Evolutionary conservation across 257 asterid genomes (phyloP).

Genomic region (Nicotiana knightiana): DNA sequence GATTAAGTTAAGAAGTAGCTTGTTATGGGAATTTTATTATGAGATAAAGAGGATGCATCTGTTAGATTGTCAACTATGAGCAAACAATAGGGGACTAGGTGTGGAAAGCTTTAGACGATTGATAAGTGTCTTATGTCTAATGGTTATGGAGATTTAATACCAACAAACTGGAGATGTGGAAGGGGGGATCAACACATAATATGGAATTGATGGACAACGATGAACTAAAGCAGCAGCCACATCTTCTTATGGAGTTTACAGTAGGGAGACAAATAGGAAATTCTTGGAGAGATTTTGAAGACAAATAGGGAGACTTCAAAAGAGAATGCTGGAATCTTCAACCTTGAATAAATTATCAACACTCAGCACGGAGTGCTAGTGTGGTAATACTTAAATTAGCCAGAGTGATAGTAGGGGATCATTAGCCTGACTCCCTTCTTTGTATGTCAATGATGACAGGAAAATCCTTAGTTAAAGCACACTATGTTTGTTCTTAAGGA

Average conservation of each 20-base stretch:
- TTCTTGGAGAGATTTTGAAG: neutral
- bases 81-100: neutral
- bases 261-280: neutral
- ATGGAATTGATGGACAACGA: neutral
- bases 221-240: neutral
- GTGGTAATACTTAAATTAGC: neutral
- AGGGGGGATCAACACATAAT: neutral
- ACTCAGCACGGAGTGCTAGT: neutral
- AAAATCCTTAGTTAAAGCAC: neutral
- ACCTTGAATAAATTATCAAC: neutral
- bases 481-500: neutral
- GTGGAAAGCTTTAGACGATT: neutral
- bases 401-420: neutral
- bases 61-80: neutral
- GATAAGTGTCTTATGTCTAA: neutral
- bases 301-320: neutral
- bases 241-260: neutral
- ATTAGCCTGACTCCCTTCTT: neutral
- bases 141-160: neutral
- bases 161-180: neutral
- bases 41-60: neutral
- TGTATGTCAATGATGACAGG: neutral
- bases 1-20: neutral
- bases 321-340: neutral
- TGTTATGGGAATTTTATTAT: neutral